Evolutionary conservation across 2,329 filamentous ascomycete species (phyloP).

Genomic region (Fusarium sp.): DNA sequence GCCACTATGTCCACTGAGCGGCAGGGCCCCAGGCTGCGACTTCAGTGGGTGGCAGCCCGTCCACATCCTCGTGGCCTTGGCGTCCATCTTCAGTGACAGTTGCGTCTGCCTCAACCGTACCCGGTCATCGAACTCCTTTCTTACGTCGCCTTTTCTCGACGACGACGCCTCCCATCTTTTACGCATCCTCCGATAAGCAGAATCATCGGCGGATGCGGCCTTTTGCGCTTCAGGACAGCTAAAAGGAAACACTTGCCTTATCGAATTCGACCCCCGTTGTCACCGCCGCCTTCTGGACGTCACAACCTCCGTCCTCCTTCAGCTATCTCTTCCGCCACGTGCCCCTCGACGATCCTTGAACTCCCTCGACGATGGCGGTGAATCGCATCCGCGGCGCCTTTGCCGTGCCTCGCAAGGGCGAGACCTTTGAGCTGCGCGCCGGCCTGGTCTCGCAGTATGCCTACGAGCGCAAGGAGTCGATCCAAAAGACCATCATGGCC

Average conservation of each 20-base stretch:
- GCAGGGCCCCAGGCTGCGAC: slow-evolving; percentile 7
- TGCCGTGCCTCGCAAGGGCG: slow-evolving; percentile 91
- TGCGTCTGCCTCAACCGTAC: slow-evolving; percentile 36
- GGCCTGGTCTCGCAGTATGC: slow-evolving; percentile 98
- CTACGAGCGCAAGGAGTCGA: slow-evolving; percentile 98
- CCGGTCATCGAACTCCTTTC: slow-evolving; percentile 31
- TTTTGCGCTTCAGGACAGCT: slow-evolving; percentile 29
- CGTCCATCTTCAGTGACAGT: slow-evolving; percentile 36
- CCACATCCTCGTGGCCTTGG: slow-evolving; percentile 41
- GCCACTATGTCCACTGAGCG: slow-evolving; percentile 8
- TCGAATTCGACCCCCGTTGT: slow-evolving; percentile 30
- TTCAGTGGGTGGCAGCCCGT: slow-evolving; percentile 23
- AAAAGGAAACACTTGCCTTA: slow-evolving; percentile 17
- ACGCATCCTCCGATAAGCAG: slow-evolving; percentile 23
- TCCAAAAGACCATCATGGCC: slow-evolving; percentile 99
- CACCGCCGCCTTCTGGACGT: slow-evolving; percentile 35
- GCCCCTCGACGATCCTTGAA: slow-evolving; percentile 40
- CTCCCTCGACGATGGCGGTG: slow-evolving; percentile 79
- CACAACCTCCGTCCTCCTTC: slow-evolving; percentile 14
- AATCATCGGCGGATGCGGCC: slow-evolving; percentile 32
- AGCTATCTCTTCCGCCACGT: slow-evolving; percentile 21
- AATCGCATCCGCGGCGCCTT: slow-evolving; percentile 97
- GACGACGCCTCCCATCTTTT: slow-evolving; percentile 19
- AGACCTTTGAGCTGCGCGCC: slow-evolving; percentile 96
- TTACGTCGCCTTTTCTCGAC: slow-evolving; percentile 10